phyloP scores from a whole-genome alignment of 257 asterid species.

The Primulina huaijiensis region DNA sequence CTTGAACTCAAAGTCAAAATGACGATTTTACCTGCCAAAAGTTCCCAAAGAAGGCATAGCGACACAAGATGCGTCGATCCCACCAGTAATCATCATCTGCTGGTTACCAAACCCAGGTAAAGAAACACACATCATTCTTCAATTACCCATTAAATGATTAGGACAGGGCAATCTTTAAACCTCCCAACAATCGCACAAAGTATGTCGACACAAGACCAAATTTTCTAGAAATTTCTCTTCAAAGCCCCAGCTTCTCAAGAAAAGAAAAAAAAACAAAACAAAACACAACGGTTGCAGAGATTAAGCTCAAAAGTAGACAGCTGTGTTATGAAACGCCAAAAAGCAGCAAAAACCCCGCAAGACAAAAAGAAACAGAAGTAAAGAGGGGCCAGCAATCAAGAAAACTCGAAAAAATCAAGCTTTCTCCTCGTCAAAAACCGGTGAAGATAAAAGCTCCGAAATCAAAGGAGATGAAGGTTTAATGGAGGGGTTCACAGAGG shows the following conservation, averaged over 20 bases:
- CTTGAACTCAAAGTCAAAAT: conserved; percentile 15
- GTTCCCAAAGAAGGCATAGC: conserved; percentile 38
- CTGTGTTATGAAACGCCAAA: conserved; percentile 29
- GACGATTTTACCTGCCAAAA: conserved; percentile 49
- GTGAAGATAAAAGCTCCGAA: conserved; percentile 26
- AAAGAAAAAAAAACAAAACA: background rate
- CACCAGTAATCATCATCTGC: conserved; percentile 30
- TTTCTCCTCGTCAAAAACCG: conserved; percentile 30
- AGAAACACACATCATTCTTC: conserved; percentile 48
- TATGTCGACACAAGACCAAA: conserved; percentile 14
- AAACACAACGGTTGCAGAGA: conserved; percentile 38
- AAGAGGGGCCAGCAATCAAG: conserved; percentile 15
- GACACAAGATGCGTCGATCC: conserved; percentile 33
- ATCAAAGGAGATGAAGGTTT: conserved; percentile 31
- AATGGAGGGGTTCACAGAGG: conserved; percentile 30
- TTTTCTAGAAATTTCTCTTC: conserved; percentile 31
- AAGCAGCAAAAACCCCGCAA: conserved; percentile 28
- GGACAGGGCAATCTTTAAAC: conserved; percentile 19
- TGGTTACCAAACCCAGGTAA: conserved; percentile 40
- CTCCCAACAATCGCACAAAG: conserved; percentile 22
- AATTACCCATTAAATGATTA: conserved; percentile 9
- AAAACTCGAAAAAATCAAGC: conserved; percentile 31
- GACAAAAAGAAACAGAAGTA: background rate
- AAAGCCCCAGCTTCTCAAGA: conserved; percentile 28
- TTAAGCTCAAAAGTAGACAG: conserved; percentile 28